These are phyloP conservation scores for Silene coronaria DNA, from an alignment of 179 eudicot species.

Conservation along the genomic window DNA sequence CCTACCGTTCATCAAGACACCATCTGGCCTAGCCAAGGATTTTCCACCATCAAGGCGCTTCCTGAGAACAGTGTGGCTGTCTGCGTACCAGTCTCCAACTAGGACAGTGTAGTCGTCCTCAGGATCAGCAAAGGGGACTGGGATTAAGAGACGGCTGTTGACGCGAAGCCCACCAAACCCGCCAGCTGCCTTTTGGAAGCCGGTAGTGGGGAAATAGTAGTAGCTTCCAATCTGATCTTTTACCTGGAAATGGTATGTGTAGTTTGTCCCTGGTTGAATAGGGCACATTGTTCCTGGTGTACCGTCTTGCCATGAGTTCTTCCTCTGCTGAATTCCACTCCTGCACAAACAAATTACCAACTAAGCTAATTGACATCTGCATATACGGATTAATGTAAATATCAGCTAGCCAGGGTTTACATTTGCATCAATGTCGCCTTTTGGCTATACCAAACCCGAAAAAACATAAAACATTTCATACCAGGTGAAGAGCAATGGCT, in stretches of 20 bases:
- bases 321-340: constrained; percentile 57
- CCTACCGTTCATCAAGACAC: constrained; percentile 39
- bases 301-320: constrained; percentile 70
- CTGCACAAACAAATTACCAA: constrained; percentile 11
- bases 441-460: too few species aligned
- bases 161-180: constrained; percentile 48
- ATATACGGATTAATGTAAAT: too few species aligned
- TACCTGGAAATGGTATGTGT: constrained; percentile 53
- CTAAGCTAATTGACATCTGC: too few species aligned
- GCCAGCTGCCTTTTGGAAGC: constrained; percentile 44
- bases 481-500: constrained; percentile 65
- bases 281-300: constrained; percentile 60
- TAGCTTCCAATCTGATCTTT: constrained; percentile 66
- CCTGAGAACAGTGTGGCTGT: constrained; percentile 30
- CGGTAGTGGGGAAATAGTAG: constrained; percentile 49
- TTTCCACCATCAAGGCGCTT: constrained; percentile 32
- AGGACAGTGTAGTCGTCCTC: constrained; percentile 41
- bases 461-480: neutral
- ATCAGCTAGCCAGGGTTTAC: too few species aligned
- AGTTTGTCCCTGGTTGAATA: constrained; percentile 53
- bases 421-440: too few species aligned
- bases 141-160: constrained; percentile 37
- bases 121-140: constrained; percentile 35
- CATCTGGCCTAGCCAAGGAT: constrained; percentile 42
- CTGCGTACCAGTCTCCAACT: constrained; percentile 48